Evolutionary conservation across 805 yeast species (phyloP).

Genomic region (Yarrowia divulgata): DNA sequence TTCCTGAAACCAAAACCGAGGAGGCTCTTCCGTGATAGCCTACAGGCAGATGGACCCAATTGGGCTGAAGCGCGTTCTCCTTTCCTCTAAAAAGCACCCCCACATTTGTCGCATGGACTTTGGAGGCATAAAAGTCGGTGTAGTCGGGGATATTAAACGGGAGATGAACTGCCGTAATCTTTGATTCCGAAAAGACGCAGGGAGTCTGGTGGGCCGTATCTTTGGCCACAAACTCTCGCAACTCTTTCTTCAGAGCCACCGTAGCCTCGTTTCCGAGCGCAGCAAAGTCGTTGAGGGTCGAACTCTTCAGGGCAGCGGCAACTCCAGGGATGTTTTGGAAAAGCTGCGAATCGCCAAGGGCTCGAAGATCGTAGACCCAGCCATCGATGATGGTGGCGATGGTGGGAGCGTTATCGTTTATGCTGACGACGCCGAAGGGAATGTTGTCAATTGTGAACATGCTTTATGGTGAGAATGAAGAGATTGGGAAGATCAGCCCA

Average conservation of each 20-base stretch:
- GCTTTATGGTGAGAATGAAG: slow-evolving; percentile 11
- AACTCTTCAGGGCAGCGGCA: not conserved
- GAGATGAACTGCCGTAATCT: slow-evolving; percentile 40
- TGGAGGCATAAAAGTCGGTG: slow-evolving; percentile 46
- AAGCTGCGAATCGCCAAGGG: slow-evolving; percentile 39
- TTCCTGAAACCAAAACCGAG: slow-evolving; percentile 46
- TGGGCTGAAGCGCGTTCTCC: slow-evolving; percentile 45
- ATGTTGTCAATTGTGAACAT: slow-evolving; percentile 46
- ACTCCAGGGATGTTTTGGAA: slow-evolving; percentile 22
- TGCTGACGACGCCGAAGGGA: slow-evolving; percentile 46
- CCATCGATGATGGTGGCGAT: slow-evolving; percentile 45
- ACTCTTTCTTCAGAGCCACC: slow-evolving; percentile 41
- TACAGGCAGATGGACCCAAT: slow-evolving; percentile 46
- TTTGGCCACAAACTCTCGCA: slow-evolving; percentile 35
- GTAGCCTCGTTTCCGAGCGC: slow-evolving; percentile 42
- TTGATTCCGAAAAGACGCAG: slow-evolving; percentile 2
- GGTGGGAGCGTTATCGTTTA: slow-evolving; percentile 33
- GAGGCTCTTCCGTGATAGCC: slow-evolving; percentile 47
- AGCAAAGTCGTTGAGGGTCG: slow-evolving; percentile 44
- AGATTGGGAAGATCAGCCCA: not conserved
- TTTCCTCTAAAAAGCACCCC: slow-evolving; percentile 45
- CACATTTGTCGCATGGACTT: slow-evolving; percentile 45
- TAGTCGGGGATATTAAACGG: slow-evolving; percentile 46
- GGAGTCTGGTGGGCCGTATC: slow-evolving; percentile 22
- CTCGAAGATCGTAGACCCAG: slow-evolving; percentile 43